A percentile compares a stretch with the other conserved stretches of the same genome.
Evolutionary conservation across 768 basidiomycete species (phyloP).

Genomic region (Phaeotremella skinneri): DNA sequence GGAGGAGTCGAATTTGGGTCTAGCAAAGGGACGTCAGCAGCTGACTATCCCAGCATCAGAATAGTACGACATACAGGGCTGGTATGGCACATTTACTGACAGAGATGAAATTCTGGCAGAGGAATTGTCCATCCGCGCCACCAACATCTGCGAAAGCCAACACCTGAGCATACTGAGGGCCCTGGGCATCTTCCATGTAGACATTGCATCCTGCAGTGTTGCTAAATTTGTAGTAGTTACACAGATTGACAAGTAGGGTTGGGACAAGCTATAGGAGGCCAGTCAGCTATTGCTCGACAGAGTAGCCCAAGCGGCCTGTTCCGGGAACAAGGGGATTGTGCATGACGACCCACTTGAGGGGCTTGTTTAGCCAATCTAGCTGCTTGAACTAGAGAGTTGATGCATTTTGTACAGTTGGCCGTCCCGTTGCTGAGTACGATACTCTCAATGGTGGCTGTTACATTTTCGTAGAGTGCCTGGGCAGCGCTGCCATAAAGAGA

Average conservation of each 20-base stretch:
- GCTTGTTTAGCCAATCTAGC: conserved; percentile 13
- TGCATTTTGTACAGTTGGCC: conserved; percentile 58
- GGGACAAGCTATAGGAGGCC: conserved; percentile 55
- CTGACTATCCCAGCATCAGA: background rate
- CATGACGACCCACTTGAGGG: conserved; percentile 52
- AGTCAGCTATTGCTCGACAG: conserved; percentile 62
- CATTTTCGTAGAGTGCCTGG: conserved; percentile 57
- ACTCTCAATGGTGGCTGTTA: conserved; percentile 59
- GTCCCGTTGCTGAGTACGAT: conserved; percentile 55
- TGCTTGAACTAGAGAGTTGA: conserved; percentile 47
- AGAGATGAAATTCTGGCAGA: conserved; percentile 61
- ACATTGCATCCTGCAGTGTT: conserved; percentile 15
- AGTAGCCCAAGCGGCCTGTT: conserved; percentile 67
- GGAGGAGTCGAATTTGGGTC: conserved; percentile 63
- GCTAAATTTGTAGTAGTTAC: conserved; percentile 61
- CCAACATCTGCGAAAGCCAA: conserved; percentile 68
- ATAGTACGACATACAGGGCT: conserved; percentile 13
- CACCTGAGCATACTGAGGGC: conserved; percentile 68
- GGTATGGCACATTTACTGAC: conserved; percentile 21
- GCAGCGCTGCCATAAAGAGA: conserved; percentile 52
- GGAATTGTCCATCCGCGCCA: conserved; percentile 66
- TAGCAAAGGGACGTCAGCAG: conserved; percentile 49
- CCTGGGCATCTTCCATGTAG: conserved; percentile 53
- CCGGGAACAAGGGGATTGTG: conserved; percentile 61
- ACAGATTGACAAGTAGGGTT: conserved; percentile 60